A percentile compares a stretch with the other conserved stretches of the same genome.
Evolutionary conservation across 805 yeast species (phyloP).

Genomic region (Candida coquimbonensis): DNA sequence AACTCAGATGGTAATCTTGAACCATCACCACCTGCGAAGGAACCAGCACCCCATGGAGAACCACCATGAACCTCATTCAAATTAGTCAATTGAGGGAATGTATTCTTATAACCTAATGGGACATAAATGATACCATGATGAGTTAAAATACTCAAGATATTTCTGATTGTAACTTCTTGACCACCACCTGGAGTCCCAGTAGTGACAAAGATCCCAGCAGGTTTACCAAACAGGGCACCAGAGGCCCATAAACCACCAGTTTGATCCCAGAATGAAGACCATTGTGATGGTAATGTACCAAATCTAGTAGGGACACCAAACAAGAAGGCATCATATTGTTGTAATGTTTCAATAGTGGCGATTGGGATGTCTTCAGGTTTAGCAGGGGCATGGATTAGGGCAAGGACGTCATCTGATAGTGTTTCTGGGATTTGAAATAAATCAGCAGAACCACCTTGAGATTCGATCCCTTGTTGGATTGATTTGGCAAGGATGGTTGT

Average conservation of each 20-base stretch:
- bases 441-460: conserved; percentile 61
- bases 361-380: conserved; percentile 47
- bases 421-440: conserved; percentile 81
- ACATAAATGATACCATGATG: conserved; percentile 77
- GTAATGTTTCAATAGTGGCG: conserved; percentile 50
- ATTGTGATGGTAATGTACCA: conserved; percentile 72
- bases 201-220: conserved; percentile 64
- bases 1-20: conserved; percentile 57
- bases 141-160: conserved; percentile 48
- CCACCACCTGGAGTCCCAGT: conserved; percentile 77
- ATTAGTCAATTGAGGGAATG: conserved; percentile 48
- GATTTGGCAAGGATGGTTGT: conserved; percentile 61
- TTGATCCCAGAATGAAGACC: conserved; percentile 67
- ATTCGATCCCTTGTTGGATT: conserved; percentile 58
- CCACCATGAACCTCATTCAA: conserved; percentile 72
- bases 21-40: conserved; percentile 70
- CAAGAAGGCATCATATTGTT: conserved; percentile 62
- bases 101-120: conserved; percentile 66
- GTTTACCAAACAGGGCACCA: conserved; percentile 66
- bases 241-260: conserved; percentile 74
- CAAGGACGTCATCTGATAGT: conserved; percentile 52
- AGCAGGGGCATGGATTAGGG: conserved; percentile 57
- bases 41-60: conserved; percentile 85
- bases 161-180: conserved; percentile 63
- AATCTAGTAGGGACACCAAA: conserved; percentile 79